phyloP scores from a whole-genome alignment of 73 alveolate species.

The Tetrahymena malaccensis region DNA sequence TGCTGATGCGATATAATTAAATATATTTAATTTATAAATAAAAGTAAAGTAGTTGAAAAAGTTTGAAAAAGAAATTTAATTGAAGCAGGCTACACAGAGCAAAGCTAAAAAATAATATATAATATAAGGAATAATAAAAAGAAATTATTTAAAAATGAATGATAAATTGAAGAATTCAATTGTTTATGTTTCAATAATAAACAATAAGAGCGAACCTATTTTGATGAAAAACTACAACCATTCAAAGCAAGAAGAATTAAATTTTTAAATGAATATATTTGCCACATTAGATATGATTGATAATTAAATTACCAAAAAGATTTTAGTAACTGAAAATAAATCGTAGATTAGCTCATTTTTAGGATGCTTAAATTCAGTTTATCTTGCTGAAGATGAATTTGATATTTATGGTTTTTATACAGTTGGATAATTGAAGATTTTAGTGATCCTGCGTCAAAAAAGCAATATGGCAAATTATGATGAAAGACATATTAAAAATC shows the following conservation, averaged over 20 bases:
- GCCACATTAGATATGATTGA: neutral
- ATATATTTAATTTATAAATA: too few species aligned
- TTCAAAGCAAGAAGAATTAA: neutral
- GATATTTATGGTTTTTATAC: neutral
- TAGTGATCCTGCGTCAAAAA: neutral
- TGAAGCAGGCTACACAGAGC: neutral
- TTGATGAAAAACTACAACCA: neutral
- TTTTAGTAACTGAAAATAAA: neutral
- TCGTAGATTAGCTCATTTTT: neutral
- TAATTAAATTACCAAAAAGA: neutral
- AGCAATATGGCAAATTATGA: neutral
- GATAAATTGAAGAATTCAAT: neutral
- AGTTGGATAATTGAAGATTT: neutral
- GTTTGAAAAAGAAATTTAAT: too few species aligned
- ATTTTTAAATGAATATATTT: neutral
- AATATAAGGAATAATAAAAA: neutral
- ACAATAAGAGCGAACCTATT: neutral
- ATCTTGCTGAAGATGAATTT: neutral
- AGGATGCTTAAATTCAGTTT: neutral
- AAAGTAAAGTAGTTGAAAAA: too few species aligned
- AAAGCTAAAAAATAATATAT: neutral
- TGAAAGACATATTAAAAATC: neutral
- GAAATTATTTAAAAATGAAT: neutral
- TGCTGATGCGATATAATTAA: too few species aligned
- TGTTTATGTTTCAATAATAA: neutral